These are phyloP conservation scores for Pseudoperonospora humuli DNA, from an alignment of 352 stramenopile genomes.

Conservation along the genomic window DNA sequence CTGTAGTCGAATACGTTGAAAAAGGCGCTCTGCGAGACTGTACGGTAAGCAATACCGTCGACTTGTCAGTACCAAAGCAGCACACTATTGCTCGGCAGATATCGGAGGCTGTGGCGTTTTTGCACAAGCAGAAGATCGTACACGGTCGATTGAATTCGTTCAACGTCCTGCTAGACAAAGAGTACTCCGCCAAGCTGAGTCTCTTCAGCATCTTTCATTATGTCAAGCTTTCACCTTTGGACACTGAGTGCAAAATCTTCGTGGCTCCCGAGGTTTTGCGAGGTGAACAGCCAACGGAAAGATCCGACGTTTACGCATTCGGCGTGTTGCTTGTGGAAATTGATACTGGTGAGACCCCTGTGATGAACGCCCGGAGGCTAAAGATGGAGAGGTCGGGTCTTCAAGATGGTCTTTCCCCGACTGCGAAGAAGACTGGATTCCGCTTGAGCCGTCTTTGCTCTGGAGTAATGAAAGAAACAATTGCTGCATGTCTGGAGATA, in stretches of 20 bases:
- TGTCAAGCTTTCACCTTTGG: constrained; percentile 58
- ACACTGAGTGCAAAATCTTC: constrained; percentile 59
- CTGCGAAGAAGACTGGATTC: constrained; percentile 42
- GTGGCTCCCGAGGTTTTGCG: constrained; percentile 63
- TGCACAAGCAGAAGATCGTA: constrained; percentile 66
- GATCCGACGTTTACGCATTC: constrained; percentile 69
- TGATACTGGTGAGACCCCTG: constrained; percentile 56
- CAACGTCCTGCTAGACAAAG: constrained; percentile 66
- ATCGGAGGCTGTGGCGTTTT: constrained; percentile 52
- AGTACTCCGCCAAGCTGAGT: constrained; percentile 63
- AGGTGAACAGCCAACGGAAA: constrained; percentile 60
- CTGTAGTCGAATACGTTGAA: constrained; percentile 63
- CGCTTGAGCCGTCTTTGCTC: constrained; percentile 47
- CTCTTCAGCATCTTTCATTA: constrained; percentile 77
- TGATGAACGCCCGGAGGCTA: constrained; percentile 46
- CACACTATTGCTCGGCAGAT: constrained; percentile 63
- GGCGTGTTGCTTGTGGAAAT: constrained; percentile 75
- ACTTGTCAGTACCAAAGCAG: constrained; percentile 51
- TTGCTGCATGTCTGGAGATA: constrained; percentile 49
- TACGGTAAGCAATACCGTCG: constrained; percentile 26
- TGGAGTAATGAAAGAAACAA: constrained; percentile 55
- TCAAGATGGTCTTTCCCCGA: constrained; percentile 31
- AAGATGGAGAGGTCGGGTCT: constrained; percentile 24
- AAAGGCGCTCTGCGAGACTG: constrained; percentile 57
- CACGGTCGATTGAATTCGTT: constrained; percentile 70